Evolutionary conservation across 1,139 yeast genomes (phyloP).

Genomic region (Yamadazyma membranifaciens): DNA sequence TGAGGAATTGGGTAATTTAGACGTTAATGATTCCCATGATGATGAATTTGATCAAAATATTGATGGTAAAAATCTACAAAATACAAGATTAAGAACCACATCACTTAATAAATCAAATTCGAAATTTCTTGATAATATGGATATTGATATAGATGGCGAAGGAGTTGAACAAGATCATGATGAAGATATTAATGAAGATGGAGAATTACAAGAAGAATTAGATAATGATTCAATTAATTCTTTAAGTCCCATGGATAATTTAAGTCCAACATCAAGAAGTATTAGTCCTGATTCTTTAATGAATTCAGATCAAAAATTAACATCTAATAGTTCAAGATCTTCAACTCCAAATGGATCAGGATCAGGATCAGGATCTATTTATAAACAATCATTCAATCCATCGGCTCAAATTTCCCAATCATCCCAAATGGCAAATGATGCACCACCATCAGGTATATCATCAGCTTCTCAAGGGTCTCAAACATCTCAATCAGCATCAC

Average conservation of each 20-base stretch:
- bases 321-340: conserved; percentile 26
- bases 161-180: conserved; percentile 6
- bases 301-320: conserved; percentile 23
- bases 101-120: conserved; percentile 2
- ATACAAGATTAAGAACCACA: background rate
- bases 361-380: conserved; percentile 6
- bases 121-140: conserved; percentile 7
- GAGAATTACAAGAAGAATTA: conserved; percentile 7
- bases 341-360: conserved; percentile 25
- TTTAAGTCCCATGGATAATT: conserved; percentile 26
- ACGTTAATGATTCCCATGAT: conserved; percentile 6
- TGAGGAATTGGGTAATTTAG: conserved; percentile 4
- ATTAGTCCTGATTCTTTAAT: conserved; percentile 46
- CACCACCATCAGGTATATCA: background rate
- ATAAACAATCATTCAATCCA: conserved; percentile 2
- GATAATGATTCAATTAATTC: conserved; percentile 21
- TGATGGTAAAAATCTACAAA: conserved; percentile 1
- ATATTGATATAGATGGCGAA: background rate
- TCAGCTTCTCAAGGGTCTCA: background rate
- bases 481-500: background rate
- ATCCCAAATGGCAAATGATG: background rate
- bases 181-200: conserved; percentile 7
- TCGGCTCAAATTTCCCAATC: background rate
- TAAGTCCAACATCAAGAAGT: conserved; percentile 41
- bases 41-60: conserved; percentile 12